phyloP scores from a whole-genome alignment of 2,329 filamentous ascomycete genomes.

The Trichoderma hamatum region DNA sequence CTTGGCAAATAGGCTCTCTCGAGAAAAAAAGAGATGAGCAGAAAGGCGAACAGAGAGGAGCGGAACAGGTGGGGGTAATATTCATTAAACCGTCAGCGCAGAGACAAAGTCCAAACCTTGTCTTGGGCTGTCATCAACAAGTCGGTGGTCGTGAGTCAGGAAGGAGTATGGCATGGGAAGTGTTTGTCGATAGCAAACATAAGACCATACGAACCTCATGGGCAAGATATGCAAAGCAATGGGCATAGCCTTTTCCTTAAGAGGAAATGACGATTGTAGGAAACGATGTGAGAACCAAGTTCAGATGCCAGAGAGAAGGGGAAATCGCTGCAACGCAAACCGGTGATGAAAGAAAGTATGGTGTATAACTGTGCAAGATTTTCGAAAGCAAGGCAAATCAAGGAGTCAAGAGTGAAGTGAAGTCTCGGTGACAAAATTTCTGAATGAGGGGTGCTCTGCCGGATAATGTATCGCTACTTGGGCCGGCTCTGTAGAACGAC shows the following conservation, averaged over 20 bases:
- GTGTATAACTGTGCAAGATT: slow-evolving; percentile 1
- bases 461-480: slow-evolving; percentile 26
- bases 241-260: slow-evolving; percentile 16
- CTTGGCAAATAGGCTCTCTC: slow-evolving; percentile 21
- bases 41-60: not conserved
- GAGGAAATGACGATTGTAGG: not conserved
- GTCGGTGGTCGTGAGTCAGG: slow-evolving; percentile 3
- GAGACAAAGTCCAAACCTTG: slow-evolving; percentile 22
- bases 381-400: not conserved
- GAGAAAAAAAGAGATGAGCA: not conserved
- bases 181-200: slow-evolving; percentile 10
- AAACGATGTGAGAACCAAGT: slow-evolving; percentile 13
- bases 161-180: not conserved
- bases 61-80: slow-evolving; percentile 21
- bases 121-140: slow-evolving; percentile 20
- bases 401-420: slow-evolving; percentile 17
- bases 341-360: not conserved
- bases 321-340: slow-evolving; percentile 12
- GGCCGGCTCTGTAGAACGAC: slow-evolving; percentile 4
- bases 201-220: slow-evolving; percentile 27
- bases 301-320: not conserved
- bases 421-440: slow-evolving; percentile 15
- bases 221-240: slow-evolving; percentile 4
- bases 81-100: slow-evolving; percentile 20
- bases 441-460: slow-evolving; percentile 22